Conservation (phyloP, 2,329 filamentous ascomycete genomes). For the Fusarium chuoi region DNA sequence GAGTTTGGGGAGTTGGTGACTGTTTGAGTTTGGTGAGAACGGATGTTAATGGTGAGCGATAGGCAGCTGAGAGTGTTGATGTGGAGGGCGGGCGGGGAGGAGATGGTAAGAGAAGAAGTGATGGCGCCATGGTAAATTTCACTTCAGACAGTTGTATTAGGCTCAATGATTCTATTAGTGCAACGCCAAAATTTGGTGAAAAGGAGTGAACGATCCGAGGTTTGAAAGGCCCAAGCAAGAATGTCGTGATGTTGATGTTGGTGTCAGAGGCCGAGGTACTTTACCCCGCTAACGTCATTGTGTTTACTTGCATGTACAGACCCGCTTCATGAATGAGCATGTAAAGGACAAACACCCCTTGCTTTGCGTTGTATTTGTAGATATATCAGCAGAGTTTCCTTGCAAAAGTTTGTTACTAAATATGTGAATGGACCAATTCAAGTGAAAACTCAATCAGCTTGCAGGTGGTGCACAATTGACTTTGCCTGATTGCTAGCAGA, state of each 20-base stretch:
- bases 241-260: neutral
- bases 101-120: constrained; percentile 70
- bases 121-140: constrained; percentile 11
- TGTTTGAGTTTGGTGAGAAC: constrained; percentile 61
- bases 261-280: neutral
- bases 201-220: neutral
- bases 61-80: constrained; percentile 65
- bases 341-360: neutral
- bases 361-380: rapidly evolving
- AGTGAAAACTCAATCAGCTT: too few species aligned
- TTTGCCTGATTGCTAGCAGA: neutral
- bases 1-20: constrained; percentile 45
- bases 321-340: neutral
- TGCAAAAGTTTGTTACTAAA: neutral
- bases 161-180: rapidly evolving
- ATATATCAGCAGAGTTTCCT: neutral
- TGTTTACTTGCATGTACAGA: neutral
- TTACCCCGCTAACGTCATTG: constrained; percentile 5
- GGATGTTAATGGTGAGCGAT: constrained; percentile 66
- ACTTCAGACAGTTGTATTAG: rapidly evolving
- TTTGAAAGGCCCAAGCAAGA: neutral
- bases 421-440: neutral
- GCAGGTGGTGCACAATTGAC: neutral
- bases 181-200: rapidly evolving
- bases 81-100: constrained; percentile 67